Evolutionary conservation across 2,329 filamentous ascomycete genomes (phyloP).

Genomic region (Talaromyces amestolkiae): DNA sequence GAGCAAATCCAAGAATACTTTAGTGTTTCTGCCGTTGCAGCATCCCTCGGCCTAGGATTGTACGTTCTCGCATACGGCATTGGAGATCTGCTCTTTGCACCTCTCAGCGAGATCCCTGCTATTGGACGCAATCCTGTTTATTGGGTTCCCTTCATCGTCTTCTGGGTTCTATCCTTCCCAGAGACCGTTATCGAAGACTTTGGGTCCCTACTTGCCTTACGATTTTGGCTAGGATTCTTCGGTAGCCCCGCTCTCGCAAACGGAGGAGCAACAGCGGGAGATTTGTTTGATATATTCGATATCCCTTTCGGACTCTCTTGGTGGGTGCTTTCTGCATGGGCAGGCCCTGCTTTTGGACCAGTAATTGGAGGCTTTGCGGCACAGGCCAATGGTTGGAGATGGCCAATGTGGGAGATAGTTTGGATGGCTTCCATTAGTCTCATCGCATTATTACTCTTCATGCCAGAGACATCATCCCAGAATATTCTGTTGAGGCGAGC

Average conservation of each 20-base stretch:
- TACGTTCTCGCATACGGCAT: slow-evolving; percentile 50
- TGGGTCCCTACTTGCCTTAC: slow-evolving; percentile 61
- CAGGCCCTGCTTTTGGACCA: slow-evolving; percentile 61
- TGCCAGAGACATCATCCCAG: slow-evolving; percentile 62
- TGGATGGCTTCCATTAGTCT: slow-evolving; percentile 61
- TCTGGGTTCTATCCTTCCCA: slow-evolving; percentile 66
- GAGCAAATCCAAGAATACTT: not conserved
- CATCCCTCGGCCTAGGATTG: slow-evolving; percentile 34
- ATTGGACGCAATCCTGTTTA: slow-evolving; percentile 69
- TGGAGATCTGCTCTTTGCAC: slow-evolving; percentile 64
- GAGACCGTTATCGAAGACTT: slow-evolving; percentile 43
- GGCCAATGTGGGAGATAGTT: slow-evolving; percentile 57
- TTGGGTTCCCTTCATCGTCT: slow-evolving; percentile 65
- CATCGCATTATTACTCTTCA: slow-evolving; percentile 58
- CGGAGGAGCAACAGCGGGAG: slow-evolving; percentile 3
- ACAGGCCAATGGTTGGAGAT: slow-evolving; percentile 53
- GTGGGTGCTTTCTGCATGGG: slow-evolving; percentile 53
- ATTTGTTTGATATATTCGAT: slow-evolving; percentile 44
- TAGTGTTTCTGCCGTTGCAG: slow-evolving; percentile 22
- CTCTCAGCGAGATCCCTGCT: slow-evolving; percentile 63
- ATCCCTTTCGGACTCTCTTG: slow-evolving; percentile 55
- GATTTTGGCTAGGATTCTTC: slow-evolving; percentile 66
- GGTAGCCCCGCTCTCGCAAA: slow-evolving; percentile 64
- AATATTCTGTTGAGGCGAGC: slow-evolving; percentile 65
- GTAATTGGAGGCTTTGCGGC: slow-evolving; percentile 62